Evolutionary conservation across 306 rosid species (phyloP), one percentile per base, ranked within the genome.

Genomic region (Lathyrus oleraceus): DNA sequence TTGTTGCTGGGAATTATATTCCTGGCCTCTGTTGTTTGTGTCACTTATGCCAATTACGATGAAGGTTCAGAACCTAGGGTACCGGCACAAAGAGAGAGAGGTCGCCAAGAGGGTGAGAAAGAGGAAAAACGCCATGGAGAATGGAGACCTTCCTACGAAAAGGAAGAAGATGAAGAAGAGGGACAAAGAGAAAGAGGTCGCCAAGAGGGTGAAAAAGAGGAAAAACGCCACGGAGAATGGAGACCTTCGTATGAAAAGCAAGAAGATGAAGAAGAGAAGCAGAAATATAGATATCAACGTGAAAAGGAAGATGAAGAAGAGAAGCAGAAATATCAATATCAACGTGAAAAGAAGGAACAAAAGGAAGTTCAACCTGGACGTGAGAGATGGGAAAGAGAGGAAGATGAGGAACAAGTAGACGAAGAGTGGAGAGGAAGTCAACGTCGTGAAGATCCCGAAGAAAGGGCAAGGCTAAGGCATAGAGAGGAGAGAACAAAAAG

Each of bases 1-100:
- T 19, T 80, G 54, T 23, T 82, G 72, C 49, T 78, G 14, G 72
- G 76, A 25, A 14, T 66, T 39, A 11, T 75, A 15, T 45, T 71
- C 78, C 69, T 82, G 0, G 73, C 78, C 1, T 70, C 72, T 5
- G 72, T 63, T 5, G 72, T 63, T 53, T 59, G 59, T 8, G 54
- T 28, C 17, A 27, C 69, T 2, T 21, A 13, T 0, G 79, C 57
- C 35, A 9, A 11, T 0, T 64, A 61, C 5, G 63, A 52, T 10
- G 62, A 48, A 10, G 14, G 21, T 39, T 1, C n/a, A n/a, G 8
- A 17, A 8, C 62, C 9, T 6, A 45, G 60, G 5, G 40, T 27
- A 2, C 45, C 60, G 2, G n/a, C n/a, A 56, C 17, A 42, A 57
- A 39, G 61, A 44, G 20, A 64, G 14, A 64, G 71, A 16, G 72